A percentile compares a stretch with the other conserved stretches of the same genome.
Evolutionary conservation across 75 land plant genomes (phyloP).

Genomic region (Pinus taeda): DNA sequence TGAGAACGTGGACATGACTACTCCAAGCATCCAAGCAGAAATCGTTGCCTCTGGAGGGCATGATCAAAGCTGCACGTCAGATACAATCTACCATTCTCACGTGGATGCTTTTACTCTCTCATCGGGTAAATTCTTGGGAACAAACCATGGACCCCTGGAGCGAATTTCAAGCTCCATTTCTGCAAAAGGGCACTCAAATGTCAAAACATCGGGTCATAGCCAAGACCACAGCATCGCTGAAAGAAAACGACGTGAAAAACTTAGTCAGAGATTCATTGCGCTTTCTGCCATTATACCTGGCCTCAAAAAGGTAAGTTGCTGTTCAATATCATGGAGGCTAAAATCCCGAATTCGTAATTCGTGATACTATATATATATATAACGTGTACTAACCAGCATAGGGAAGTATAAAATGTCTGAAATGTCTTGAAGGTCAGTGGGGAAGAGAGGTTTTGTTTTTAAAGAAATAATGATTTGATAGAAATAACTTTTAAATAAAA

Average conservation of each 20-base stretch:
- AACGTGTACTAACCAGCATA: no score
- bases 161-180: no score
- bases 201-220: constrained; percentile 4
- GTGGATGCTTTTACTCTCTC: background rate
- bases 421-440: no score
- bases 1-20: background rate
- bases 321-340: no score
- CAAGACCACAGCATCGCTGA: constrained; percentile 82
- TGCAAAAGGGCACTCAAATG: background rate
- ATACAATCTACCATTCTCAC: background rate
- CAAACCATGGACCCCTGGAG: background rate
- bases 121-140: background rate
- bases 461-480: no score
- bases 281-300: constrained; percentile 90
- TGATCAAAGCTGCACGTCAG: background rate
- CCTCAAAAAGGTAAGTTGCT: constrained; percentile 58
- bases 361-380: no score
- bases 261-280: constrained; percentile 88
- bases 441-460: no score
- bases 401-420: no score
- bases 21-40: background rate
- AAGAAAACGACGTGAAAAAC: constrained; percentile 85
- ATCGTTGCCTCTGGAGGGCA: background rate
- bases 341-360: no score
- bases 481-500: no score